These are phyloP conservation scores for Lichtheimia ramosa DNA, from an alignment of 371 early-diverging fungal genomes.

Conservation along the genomic window DNA sequence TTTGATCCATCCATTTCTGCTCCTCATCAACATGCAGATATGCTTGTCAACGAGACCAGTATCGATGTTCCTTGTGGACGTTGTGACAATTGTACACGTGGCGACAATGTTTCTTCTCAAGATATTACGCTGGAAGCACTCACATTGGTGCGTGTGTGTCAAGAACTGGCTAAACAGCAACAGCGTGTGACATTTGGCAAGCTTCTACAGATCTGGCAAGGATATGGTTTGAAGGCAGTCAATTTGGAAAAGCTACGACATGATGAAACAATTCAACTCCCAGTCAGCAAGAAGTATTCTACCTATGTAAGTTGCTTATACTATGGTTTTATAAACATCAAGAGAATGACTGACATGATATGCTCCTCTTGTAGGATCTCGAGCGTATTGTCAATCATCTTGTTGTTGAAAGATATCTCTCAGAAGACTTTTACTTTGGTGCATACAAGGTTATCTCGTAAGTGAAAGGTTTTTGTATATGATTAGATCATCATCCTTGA, in stretches of 20 bases:
- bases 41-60: conserved; percentile 29
- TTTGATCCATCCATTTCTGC: conserved; percentile 24
- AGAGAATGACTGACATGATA: not conserved
- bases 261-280: conserved; percentile 29
- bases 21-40: conserved; percentile 13
- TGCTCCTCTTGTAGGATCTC: conserved; percentile 35
- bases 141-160: conserved; percentile 46
- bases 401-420: conserved; percentile 44
- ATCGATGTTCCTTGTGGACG: conserved; percentile 44
- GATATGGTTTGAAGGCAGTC: conserved; percentile 36
- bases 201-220: conserved; percentile 49
- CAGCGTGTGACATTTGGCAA: conserved; percentile 56
- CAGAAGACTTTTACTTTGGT: conserved; percentile 60
- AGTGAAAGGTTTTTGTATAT: conserved; percentile 8
- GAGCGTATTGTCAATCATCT: conserved; percentile 57
- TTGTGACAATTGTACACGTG: conserved; percentile 55
- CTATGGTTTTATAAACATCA: not conserved
- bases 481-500: not conserved
- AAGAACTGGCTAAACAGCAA: conserved; percentile 27
- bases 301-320: conserved; percentile 19
- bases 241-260: conserved; percentile 33
- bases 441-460: conserved; percentile 59
- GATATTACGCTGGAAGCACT: conserved; percentile 39
- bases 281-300: conserved; percentile 29
- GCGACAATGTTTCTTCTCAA: conserved; percentile 13